These are phyloP conservation scores for Cytidiella melzeri DNA, from an alignment of 768 basidiomycete genomes.

Conservation along the genomic window DNA sequence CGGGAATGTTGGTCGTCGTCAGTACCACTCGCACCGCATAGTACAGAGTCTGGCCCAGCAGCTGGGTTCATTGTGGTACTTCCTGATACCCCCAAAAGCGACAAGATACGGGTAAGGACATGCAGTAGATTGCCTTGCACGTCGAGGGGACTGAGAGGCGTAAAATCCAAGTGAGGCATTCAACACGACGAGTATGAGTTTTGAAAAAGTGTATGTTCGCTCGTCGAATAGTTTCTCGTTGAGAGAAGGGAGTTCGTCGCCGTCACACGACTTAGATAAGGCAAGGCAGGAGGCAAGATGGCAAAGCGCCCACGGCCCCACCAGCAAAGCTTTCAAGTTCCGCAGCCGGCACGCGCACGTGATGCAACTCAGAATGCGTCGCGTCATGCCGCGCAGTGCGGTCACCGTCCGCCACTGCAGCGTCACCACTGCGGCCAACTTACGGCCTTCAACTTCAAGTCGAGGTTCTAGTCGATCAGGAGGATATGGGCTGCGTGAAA, in stretches of 20 bases:
- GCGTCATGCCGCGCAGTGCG: no score
- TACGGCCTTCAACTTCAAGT: no score
- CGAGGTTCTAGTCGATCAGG: no score
- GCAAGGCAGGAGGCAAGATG: not conserved
- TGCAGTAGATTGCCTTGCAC: conserved; percentile 4
- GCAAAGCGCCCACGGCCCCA: not conserved
- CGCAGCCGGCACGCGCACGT: no score
- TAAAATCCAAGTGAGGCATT: conserved; percentile 8
- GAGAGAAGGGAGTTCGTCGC: not conserved
- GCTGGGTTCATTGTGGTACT: conserved; percentile 4
- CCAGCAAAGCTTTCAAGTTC: no score
- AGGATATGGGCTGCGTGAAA: no score
- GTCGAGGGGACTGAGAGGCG: conserved; percentile 1
- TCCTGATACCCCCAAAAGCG: conserved; percentile 3
- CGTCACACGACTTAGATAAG: conserved; percentile 15
- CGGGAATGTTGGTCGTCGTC: conserved; percentile 19
- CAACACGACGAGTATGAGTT: not conserved
- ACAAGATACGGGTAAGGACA: conserved; percentile 7
- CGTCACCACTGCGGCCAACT: no score
- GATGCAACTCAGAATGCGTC: no score
- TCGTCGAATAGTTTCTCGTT: not conserved
- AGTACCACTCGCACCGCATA: not conserved
- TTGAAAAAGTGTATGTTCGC: not conserved
- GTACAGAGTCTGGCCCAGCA: conserved; percentile 8
- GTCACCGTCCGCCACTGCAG: no score